These are phyloP conservation scores for Ambrosia artemisiifolia DNA, from an alignment of 129 eudicot genomes.

Conservation along the genomic window DNA sequence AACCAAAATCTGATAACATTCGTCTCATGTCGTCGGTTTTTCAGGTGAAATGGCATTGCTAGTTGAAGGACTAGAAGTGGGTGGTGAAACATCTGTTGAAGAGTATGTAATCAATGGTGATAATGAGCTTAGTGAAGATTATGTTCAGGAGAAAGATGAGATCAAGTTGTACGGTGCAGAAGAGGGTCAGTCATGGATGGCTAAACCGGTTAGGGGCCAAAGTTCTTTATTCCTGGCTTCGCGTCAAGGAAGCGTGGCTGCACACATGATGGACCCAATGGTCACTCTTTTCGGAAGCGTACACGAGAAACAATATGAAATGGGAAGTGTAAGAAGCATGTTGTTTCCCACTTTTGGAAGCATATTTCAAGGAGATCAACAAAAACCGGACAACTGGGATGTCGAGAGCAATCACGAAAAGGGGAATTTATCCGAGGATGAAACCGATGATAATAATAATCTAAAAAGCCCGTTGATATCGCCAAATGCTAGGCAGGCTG, in stretches of 20 bases:
- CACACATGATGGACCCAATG: conserved; percentile 62
- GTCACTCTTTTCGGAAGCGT: conserved; percentile 81
- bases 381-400: conserved; percentile 54
- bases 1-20: no score
- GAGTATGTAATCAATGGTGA: conserved; percentile 71
- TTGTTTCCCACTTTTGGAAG: conserved; percentile 64
- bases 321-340: conserved; percentile 57
- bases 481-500: conserved; percentile 36
- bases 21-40: neutral
- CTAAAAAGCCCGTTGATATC: conserved; percentile 61
- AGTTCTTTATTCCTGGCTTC: conserved; percentile 62
- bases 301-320: conserved; percentile 67
- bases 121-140: conserved; percentile 43
- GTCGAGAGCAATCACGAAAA: conserved; percentile 45
- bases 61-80: conserved; percentile 76
- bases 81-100: conserved; percentile 71
- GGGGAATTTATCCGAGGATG: conserved; percentile 43
- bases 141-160: conserved; percentile 52
- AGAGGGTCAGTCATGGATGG: conserved; percentile 79
- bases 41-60: conserved; percentile 85
- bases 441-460: conserved; percentile 47
- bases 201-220: conserved; percentile 81
- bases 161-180: conserved; percentile 76
- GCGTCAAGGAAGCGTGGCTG: conserved; percentile 58
- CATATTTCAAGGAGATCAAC: conserved; percentile 55